A percentile compares a stretch with the other conserved stretches of the same genome.
phyloP scores from a whole-genome alignment of 2,329 filamentous ascomycete species.

The Moelleriella libera region DNA sequence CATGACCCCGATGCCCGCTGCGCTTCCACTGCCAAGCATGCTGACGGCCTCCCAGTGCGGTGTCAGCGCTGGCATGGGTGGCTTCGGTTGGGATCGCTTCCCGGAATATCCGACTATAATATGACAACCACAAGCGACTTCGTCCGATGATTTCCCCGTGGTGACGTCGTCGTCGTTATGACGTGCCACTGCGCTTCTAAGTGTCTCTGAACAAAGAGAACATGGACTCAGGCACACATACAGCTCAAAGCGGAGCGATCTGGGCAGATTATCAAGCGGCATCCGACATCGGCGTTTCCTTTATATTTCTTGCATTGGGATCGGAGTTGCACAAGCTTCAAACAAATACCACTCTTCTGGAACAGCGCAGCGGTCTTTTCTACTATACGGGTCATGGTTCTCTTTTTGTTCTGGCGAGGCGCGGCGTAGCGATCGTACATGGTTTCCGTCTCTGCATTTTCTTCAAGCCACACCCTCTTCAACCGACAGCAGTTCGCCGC shows the following conservation, averaged over 20 bases:
- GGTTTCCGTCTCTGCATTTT: not conserved
- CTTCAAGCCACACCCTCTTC: not conserved
- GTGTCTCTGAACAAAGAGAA: no score
- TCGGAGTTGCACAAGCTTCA: constrained; percentile 22
- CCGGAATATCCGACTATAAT: constrained; percentile 79
- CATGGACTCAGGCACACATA: no score
- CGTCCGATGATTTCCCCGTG: constrained; percentile 28
- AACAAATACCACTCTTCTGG: constrained; percentile 22
- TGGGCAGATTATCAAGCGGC: constrained; percentile 11
- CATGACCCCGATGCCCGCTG: constrained; percentile 52
- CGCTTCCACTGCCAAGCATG: constrained; percentile 75
- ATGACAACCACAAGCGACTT: constrained; percentile 50
- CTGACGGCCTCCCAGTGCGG: constrained; percentile 67
- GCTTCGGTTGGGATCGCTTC: constrained; percentile 77
- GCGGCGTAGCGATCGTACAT: not conserved
- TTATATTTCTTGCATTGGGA: constrained; percentile 24
- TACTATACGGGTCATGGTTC: constrained; percentile 13
- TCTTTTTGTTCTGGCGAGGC: constrained; percentile 9
- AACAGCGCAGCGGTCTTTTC: constrained; percentile 7
- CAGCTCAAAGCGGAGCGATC: no score
- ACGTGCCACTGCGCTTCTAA: not conserved
- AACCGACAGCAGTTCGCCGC: no score
- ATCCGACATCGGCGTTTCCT: constrained; percentile 19
- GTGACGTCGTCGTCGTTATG: constrained; percentile 25
- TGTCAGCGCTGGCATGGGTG: constrained; percentile 53